These are phyloP conservation scores for Magnaporthales sp. DNA, from an alignment of 2,329 filamentous ascomycete species.

Conservation along the genomic window DNA sequence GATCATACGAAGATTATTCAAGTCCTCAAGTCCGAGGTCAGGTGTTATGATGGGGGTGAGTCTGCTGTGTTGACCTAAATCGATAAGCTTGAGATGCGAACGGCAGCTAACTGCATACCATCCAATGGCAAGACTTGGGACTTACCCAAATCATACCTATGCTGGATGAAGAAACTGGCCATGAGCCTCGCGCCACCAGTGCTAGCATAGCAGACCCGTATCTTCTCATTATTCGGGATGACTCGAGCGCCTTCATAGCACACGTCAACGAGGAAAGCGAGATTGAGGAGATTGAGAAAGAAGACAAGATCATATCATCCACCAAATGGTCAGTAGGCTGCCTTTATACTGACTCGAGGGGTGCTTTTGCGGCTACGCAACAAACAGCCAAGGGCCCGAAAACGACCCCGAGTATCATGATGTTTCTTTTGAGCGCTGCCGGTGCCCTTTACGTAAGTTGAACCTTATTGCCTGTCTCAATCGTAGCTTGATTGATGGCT, in stretches of 20 bases:
- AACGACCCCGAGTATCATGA: conserved; percentile 45
- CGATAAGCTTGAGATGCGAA: background rate
- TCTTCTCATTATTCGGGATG: conserved; percentile 73
- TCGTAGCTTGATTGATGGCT: background rate
- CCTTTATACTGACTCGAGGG: conserved; percentile 62
- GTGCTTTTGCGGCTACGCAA: conserved; percentile 38
- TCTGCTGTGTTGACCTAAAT: background rate
- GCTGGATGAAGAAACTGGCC: conserved; percentile 81
- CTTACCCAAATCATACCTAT: conserved; percentile 88
- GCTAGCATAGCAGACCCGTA: conserved; percentile 85
- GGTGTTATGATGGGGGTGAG: conserved; percentile 84
- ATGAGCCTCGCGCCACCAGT: conserved; percentile 67
- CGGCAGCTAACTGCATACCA: background rate
- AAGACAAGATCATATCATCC: conserved; percentile 43
- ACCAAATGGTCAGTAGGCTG: conserved; percentile 78
- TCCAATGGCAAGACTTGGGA: conserved; percentile 57
- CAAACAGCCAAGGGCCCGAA: conserved; percentile 29
- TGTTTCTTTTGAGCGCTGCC: conserved; percentile 70
- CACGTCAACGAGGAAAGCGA: conserved; percentile 76
- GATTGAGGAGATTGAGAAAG: conserved; percentile 69
- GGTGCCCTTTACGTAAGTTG: conserved; percentile 63
- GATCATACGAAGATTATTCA: conserved; percentile 76
- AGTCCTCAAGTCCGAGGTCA: conserved; percentile 75
- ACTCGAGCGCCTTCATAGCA: conserved; percentile 70
- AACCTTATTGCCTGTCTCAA: background rate